A percentile compares a stretch with the other conserved stretches of the same genome.
Conservation (phyloP, 768 basidiomycete genomes). For the Thelephora ganbajun region DNA sequence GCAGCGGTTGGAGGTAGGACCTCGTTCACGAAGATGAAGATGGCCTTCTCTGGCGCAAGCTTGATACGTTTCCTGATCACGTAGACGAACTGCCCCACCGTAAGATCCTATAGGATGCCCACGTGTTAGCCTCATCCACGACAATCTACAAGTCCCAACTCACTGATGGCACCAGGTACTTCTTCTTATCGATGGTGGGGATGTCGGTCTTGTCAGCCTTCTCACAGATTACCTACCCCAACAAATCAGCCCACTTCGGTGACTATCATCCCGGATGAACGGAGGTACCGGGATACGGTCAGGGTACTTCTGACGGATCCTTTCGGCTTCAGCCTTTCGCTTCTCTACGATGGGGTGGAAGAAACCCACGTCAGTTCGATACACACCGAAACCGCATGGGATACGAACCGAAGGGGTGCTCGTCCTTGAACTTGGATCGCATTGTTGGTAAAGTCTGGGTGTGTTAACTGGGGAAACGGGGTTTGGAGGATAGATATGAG, state of each 20-base stretch:
- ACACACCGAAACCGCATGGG: constrained; percentile 12
- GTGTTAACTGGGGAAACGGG: no score
- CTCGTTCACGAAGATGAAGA: constrained; percentile 99
- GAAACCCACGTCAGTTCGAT: constrained; percentile 20
- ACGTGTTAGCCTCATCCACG: background rate
- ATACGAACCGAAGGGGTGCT: constrained; percentile 88
- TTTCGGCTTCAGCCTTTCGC: constrained; percentile 97
- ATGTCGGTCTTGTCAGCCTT: constrained; percentile 98
- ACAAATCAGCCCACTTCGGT: background rate
- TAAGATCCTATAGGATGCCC: constrained; percentile 56
- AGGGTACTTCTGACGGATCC: constrained; percentile 96
- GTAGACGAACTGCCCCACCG: constrained; percentile 98
- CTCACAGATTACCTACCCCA: constrained; percentile 89
- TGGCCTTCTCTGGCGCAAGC: constrained; percentile 98
- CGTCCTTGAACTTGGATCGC: constrained; percentile 97
- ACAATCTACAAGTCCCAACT: constrained; percentile 15
- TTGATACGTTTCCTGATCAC: constrained; percentile 99
- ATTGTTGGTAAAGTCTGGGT: constrained; percentile 24
- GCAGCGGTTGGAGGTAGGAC: constrained; percentile 96
- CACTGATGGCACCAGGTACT: constrained; percentile 96
- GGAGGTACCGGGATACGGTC: constrained; percentile 89
- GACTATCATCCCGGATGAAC: constrained; percentile 1
- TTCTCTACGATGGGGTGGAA: constrained; percentile 50
- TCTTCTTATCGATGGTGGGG: constrained; percentile 99
- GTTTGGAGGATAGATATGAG: no score